A percentile compares a stretch with the other conserved stretches of the same genome.
Evolutionary conservation across 441 rosid species (phyloP).

Genomic region (Breynia disticha): DNA sequence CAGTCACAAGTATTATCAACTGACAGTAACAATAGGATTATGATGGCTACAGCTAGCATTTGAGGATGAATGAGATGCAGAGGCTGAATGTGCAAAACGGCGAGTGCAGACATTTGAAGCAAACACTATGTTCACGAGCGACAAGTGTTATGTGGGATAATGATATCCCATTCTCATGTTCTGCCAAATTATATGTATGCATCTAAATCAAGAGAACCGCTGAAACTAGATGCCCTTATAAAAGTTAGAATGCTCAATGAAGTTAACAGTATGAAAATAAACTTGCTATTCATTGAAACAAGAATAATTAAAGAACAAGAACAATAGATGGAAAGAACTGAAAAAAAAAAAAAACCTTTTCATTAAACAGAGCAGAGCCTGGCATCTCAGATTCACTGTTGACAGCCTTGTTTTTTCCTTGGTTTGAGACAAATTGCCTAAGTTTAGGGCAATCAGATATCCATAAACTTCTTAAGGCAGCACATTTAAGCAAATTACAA

Average conservation of each 20-base stretch:
- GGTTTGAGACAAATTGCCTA: not conserved
- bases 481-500: not conserved
- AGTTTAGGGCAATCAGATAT: not conserved
- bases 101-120: not conserved
- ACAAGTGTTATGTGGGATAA: not conserved
- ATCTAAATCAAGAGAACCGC: too few species aligned
- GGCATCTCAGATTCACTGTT: not conserved
- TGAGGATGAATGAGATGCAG: not conserved
- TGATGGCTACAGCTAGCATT: too few species aligned
- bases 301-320: not conserved
- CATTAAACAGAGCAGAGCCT: conserved; percentile 6
- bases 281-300: not conserved
- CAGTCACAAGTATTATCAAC: not conserved
- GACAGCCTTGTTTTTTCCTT: not conserved
- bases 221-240: too few species aligned
- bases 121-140: not conserved
- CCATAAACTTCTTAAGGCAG: not conserved
- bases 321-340: not conserved
- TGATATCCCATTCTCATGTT: not conserved
- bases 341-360: conserved; percentile 8
- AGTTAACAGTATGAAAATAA: not conserved
- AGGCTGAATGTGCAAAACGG: not conserved
- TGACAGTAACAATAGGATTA: too few species aligned
- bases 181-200: too few species aligned
- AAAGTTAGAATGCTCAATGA: not conserved